phyloP scores from a whole-genome alignment of 2,329 filamentous ascomycete genomes.

The Calonectria crousiana region DNA sequence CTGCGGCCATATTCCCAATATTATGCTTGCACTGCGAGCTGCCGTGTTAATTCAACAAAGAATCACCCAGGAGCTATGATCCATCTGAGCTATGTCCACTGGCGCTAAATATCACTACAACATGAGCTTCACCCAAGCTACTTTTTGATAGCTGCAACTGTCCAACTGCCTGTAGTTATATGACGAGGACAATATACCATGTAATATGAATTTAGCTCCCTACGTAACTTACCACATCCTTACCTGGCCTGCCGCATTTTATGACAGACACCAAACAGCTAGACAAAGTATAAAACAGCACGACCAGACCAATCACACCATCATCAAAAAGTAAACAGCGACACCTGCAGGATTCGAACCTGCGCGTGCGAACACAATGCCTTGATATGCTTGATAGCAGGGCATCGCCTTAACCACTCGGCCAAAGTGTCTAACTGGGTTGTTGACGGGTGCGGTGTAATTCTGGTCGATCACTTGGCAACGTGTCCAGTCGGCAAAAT shows the following conservation, averaged over 20 bases:
- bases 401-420: slow-evolving; percentile 27
- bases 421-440: slow-evolving; percentile 19
- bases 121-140: background rate
- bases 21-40: background rate
- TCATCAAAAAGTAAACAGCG: background rate
- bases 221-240: background rate
- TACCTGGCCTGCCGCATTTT: no score
- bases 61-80: background rate
- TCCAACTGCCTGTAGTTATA: background rate
- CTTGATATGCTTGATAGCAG: slow-evolving; percentile 23
- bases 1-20: background rate
- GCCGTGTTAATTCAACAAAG: background rate
- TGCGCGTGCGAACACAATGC: slow-evolving; percentile 27
- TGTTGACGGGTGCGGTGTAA: background rate
- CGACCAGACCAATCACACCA: background rate
- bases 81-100: background rate
- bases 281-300: background rate
- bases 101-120: background rate
- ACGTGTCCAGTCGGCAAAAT: background rate
- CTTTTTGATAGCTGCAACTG: background rate
- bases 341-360: slow-evolving; percentile 27
- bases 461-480: background rate
- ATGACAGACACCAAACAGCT: no score
- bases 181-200: background rate
- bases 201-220: background rate